A percentile compares a stretch with the other conserved stretches of the same genome.
Evolutionary conservation across 352 stramenopile species (phyloP).

Genomic region (Phytophthora europaea): DNA sequence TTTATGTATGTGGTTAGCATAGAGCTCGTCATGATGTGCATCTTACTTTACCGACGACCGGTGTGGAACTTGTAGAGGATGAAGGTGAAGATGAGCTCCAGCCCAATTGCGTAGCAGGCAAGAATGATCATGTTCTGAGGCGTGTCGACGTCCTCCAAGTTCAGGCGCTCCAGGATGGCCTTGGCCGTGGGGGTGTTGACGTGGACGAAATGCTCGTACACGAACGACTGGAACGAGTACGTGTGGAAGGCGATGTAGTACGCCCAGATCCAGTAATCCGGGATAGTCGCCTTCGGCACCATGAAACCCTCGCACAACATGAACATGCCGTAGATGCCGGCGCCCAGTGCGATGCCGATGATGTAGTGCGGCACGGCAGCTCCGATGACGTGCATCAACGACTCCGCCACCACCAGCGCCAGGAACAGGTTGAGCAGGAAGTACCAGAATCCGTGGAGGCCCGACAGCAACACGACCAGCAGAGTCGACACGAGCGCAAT

Average conservation of each 20-base stretch:
- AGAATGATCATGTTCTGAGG: conserved; percentile 58
- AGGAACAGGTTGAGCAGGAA: conserved; percentile 77
- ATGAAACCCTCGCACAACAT: conserved; percentile 87
- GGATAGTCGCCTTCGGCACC: conserved; percentile 60
- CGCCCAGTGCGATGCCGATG: conserved; percentile 77
- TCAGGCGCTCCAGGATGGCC: conserved; percentile 44
- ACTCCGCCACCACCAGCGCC: conserved; percentile 76
- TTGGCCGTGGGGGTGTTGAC: conserved; percentile 6
- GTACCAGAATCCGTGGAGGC: conserved; percentile 55
- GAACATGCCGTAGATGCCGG: conserved; percentile 82
- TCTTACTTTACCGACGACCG: conserved; percentile 5
- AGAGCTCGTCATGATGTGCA: neutral
- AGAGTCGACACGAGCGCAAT: conserved; percentile 60
- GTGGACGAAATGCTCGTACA: conserved; percentile 73
- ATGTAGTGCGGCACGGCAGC: conserved; percentile 80
- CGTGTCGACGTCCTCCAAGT: conserved; percentile 57
- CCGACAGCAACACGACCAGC: conserved; percentile 55
- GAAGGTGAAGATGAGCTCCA: conserved; percentile 54
- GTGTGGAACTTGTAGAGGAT: conserved; percentile 42
- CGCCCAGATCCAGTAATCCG: conserved; percentile 73
- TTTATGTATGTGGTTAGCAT: neutral
- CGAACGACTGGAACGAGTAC: conserved; percentile 81
- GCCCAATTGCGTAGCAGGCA: conserved; percentile 38
- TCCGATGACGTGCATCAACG: conserved; percentile 74
- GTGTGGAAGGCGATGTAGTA: conserved; percentile 87